Conservation (phyloP, 768 basidiomycete species). For the Macrocybe gigantea region DNA sequence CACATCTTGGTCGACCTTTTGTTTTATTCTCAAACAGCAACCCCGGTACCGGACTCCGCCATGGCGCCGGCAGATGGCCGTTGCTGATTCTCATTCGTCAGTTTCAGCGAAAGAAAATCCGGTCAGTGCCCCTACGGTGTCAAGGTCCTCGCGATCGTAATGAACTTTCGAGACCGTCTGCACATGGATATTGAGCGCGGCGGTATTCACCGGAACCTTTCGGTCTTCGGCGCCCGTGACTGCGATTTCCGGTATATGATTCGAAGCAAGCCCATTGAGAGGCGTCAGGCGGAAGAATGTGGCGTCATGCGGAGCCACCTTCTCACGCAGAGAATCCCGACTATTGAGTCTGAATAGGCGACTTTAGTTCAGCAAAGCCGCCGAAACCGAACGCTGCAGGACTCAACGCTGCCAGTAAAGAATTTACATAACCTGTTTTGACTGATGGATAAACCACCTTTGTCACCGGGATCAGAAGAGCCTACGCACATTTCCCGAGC, state of each 20-base stretch:
- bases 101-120: too few species aligned
- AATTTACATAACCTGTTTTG: constrained; percentile 43
- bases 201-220: background rate
- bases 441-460: background rate
- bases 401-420: constrained; percentile 44
- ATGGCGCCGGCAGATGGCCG: too few species aligned
- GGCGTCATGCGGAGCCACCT: constrained; percentile 22
- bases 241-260: background rate
- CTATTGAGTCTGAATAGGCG: constrained; percentile 35
- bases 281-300: constrained; percentile 31
- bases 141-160: constrained; percentile 11
- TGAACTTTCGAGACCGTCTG: constrained; percentile 27
- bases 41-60: too few species aligned
- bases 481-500: constrained; percentile 39
- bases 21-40: too few species aligned
- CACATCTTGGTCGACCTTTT: too few species aligned
- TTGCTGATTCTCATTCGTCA: too few species aligned
- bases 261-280: constrained; percentile 18
- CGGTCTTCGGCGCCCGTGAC: too few species aligned
- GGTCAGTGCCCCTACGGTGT: too few species aligned
- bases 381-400: background rate
- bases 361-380: constrained; percentile 1
- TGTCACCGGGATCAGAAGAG: background rate
- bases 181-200: constrained; percentile 26
- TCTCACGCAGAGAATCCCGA: constrained; percentile 39